Base-by-base conservation (phyloP, 2,329 filamentous ascomycete species). In the Ophiosphaerella herpotricha region DNA sequence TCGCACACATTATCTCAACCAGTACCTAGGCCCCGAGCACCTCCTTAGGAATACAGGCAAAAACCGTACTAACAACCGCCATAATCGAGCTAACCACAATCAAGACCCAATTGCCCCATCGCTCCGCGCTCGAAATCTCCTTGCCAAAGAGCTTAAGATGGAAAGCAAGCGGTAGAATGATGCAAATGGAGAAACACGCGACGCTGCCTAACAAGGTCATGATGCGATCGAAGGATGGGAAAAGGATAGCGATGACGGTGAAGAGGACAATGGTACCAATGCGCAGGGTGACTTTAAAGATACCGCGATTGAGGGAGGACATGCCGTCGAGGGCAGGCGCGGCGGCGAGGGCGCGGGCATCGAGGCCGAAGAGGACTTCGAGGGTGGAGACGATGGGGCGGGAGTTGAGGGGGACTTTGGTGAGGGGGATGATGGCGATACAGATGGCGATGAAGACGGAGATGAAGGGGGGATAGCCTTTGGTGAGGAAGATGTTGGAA, bases 111-210 rank as follows among this genome's bases (percentile, higher is more conserved):
- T 88, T 85, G 38, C 89, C 58, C 4, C 83, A 70, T 63, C 83
- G 85, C 74, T 96, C 90, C 18, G 70, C 68, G 1, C 72, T 59
- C 1, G 79, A 76, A 39, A 97, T 84, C 52, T 93, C 86, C 42
- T 85, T 81, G 39, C 86, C 85, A 70, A 96, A 97, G 1, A 97
- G 84, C 75, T 92, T 96, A 48, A 97, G 76, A 67, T 97, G 91
- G 69, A 99, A 97, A 4, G 86, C 82, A 29, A 96, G 78, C 0
- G 93, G 94, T 43, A 99, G 79, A 73, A 96, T 91, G 58, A 97
- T 86, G 74, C 93, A 97, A 58, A 97, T 95, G 14, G 90, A 90
- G 64, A 96, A 96, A 75, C 93, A 97, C 13, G 96, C 82, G 3
- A 91, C 88, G 34, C 89, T 90, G 11, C 94, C 93, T 76, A 97